phyloP scores from a whole-genome alignment of 768 basidiomycete genomes.

The Boletus pseudo-olivaceus region DNA sequence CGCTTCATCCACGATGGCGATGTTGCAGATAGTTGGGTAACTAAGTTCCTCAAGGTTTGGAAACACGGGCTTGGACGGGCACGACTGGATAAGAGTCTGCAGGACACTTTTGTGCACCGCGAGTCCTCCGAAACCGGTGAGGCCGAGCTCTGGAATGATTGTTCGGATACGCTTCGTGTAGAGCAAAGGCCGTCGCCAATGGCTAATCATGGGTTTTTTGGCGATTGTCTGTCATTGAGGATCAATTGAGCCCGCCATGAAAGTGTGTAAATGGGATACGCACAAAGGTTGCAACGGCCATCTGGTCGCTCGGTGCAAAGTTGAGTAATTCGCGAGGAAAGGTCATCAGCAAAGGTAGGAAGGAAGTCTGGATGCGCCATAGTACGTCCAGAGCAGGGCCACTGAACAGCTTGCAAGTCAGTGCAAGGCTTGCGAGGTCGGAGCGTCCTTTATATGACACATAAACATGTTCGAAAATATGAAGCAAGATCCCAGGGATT shows the following conservation, averaged over 20 bases:
- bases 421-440: constrained; percentile 15
- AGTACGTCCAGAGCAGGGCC: constrained; percentile 20
- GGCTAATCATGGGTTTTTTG: constrained; percentile 7
- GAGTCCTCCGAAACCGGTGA: constrained; percentile 10
- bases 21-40: constrained; percentile 16
- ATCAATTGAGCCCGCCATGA: neutral
- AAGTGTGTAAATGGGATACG: neutral
- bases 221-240: constrained; percentile 8
- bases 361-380: constrained; percentile 19
- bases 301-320: constrained; percentile 12
- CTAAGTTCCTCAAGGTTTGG: constrained; percentile 24
- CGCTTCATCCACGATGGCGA: constrained; percentile 10
- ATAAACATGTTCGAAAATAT: constrained; percentile 18
- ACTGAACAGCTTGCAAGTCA: constrained; percentile 16
- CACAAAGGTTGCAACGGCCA: constrained; percentile 17
- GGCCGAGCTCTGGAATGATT: constrained; percentile 5
- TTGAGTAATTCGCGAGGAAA: constrained; percentile 18
- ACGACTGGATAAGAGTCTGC: constrained; percentile 18
- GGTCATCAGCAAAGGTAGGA: constrained; percentile 14
- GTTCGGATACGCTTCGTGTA: constrained; percentile 19
- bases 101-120: constrained; percentile 15
- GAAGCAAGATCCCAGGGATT: constrained; percentile 16
- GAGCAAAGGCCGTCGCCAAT: constrained; percentile 19
- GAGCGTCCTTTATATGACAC: neutral
- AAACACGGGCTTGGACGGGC: constrained; percentile 18